phyloP scores from a whole-genome alignment of 2,329 filamentous ascomycete species.

The Lachnellula hyalina region DNA sequence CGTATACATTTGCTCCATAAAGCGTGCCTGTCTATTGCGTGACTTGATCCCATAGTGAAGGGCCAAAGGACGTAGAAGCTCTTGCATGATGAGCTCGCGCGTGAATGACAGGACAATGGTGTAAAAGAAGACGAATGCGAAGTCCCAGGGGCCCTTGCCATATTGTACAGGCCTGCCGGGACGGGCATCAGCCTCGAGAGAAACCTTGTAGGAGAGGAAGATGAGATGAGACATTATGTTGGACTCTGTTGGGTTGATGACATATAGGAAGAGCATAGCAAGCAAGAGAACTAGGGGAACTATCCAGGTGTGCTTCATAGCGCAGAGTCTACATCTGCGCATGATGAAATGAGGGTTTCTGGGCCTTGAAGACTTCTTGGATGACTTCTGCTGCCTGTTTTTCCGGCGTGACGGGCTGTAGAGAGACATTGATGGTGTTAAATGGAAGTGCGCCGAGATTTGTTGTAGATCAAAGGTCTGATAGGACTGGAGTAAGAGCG shows the following conservation, averaged over 20 bases:
- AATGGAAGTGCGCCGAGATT: too few species aligned
- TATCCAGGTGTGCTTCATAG: constrained; percentile 55
- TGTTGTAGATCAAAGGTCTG: too few species aligned
- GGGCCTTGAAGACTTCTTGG: not conserved
- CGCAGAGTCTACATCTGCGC: constrained; percentile 35
- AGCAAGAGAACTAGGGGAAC: constrained; percentile 63
- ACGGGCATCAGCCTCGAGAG: constrained; percentile 35
- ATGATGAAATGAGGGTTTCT: not conserved
- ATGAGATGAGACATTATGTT: constrained; percentile 79
- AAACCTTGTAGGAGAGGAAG: constrained; percentile 82
- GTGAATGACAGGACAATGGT: constrained; percentile 86
- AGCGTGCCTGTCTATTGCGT: constrained; percentile 76
- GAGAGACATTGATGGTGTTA: too few species aligned
- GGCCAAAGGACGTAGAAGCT: constrained; percentile 73
- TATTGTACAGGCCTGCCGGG: constrained; percentile 58
- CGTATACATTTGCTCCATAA: constrained; percentile 96
- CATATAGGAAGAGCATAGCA: constrained; percentile 62
- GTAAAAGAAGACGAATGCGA: constrained; percentile 86
- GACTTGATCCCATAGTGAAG: constrained; percentile 62
- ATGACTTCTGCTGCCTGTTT: too few species aligned
- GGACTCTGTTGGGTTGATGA: constrained; percentile 66
- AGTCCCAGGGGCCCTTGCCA: constrained; percentile 81
- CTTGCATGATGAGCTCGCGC: constrained; percentile 94
- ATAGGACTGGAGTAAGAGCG: too few species aligned
- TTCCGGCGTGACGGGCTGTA: too few species aligned